phyloP scores from a whole-genome alignment of 1,284 basidiomycete genomes.

The Ganoderma meredithae region DNA sequence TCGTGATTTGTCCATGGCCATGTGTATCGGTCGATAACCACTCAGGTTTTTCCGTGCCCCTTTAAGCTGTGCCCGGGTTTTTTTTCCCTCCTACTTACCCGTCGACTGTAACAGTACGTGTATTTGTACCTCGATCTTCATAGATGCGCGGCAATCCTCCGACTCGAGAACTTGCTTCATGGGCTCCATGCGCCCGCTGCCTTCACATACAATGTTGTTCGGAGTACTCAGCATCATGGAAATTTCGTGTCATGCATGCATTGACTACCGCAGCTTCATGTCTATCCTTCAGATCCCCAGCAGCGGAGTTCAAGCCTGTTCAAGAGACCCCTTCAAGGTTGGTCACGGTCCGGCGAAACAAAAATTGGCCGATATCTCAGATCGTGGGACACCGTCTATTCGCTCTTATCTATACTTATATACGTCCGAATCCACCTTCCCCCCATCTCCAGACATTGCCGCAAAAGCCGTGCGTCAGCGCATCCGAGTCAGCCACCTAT shows the following conservation, averaged over 20 bases:
- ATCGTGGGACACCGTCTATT: background rate
- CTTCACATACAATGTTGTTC: background rate
- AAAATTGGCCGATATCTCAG: background rate
- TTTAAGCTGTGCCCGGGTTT: background rate
- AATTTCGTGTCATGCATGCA: background rate
- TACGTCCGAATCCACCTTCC: too few relatives aligned
- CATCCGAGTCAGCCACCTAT: background rate
- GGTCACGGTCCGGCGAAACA: too few relatives aligned
- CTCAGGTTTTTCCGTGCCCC: background rate
- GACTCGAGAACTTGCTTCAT: background rate
- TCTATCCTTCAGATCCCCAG: too few relatives aligned
- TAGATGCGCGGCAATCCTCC: background rate
- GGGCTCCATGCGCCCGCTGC: background rate
- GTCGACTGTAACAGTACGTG: background rate
- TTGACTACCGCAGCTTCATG: too few relatives aligned
- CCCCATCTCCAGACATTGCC: background rate
- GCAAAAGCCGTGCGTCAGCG: background rate
- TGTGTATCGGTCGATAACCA: background rate
- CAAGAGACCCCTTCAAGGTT: too few relatives aligned
- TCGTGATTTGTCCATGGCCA: background rate
- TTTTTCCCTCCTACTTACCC: background rate
- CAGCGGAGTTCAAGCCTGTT: background rate
- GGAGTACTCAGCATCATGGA: too few relatives aligned
- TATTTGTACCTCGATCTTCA: background rate
- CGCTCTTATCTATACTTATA: background rate